A percentile compares a stretch with the other conserved stretches of the same genome.
Conservation (phyloP, 257 asterid species). For the Petunia axillaris region DNA sequence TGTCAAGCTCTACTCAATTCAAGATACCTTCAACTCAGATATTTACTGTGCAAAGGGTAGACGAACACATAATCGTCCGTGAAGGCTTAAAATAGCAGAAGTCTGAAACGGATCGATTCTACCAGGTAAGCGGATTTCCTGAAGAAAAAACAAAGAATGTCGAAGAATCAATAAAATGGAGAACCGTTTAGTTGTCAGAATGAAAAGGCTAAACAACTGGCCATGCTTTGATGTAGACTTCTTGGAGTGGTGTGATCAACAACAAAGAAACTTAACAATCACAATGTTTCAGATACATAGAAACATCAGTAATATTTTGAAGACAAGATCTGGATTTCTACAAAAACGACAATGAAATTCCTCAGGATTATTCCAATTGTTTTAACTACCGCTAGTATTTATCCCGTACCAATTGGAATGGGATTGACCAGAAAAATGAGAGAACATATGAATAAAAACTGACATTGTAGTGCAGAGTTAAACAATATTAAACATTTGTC, state of each 20-base stretch:
- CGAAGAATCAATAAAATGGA: too few species aligned
- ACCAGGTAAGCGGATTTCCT: slow-evolving; percentile 77
- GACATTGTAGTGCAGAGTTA: too few species aligned
- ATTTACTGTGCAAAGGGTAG: slow-evolving; percentile 69
- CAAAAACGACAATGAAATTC: neutral
- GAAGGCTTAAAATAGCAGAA: slow-evolving; percentile 77
- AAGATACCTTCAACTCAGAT: slow-evolving; percentile 11
- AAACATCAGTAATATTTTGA: too few species aligned
- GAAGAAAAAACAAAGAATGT: neutral
- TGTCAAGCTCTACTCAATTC: neutral
- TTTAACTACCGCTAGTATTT: neutral
- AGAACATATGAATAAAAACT: neutral
- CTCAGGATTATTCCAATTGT: neutral
- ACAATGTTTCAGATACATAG: too few species aligned
- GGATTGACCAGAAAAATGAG: too few species aligned
- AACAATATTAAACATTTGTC: too few species aligned
- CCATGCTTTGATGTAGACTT: too few species aligned
- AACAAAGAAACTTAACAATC: too few species aligned
- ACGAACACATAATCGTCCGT: slow-evolving; percentile 73
- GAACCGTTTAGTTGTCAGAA: too few species aligned
- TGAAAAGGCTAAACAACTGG: too few species aligned
- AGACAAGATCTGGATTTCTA: too few species aligned
- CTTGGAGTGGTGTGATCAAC: too few species aligned
- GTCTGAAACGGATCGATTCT: slow-evolving; percentile 79
- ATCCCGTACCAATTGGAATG: neutral